Percentiles rank a stretch among this genome's conserved stretches.
These are phyloP conservation scores for Luvunga scandens DNA, from an alignment of 345 rosid genomes.

Conservation along the genomic window DNA sequence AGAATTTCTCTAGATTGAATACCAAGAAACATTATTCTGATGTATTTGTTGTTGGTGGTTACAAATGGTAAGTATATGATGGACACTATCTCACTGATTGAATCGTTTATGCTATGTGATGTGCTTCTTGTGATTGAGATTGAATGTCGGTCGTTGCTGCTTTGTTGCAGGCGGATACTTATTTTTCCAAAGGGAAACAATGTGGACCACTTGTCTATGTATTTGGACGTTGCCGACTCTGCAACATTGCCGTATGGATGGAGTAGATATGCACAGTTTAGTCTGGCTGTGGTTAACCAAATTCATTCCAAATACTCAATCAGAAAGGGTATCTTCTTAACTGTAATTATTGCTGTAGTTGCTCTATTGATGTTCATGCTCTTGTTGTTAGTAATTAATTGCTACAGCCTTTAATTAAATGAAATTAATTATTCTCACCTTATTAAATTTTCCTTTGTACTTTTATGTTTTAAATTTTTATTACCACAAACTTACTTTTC, in stretches of 20 bases:
- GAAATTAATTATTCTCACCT: not conserved
- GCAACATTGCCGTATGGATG: slow-evolving; percentile 75
- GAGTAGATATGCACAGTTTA: slow-evolving; percentile 93
- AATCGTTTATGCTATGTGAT: not conserved
- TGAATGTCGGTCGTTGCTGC: slow-evolving; percentile 3
- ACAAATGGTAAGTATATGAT: slow-evolving; percentile 60
- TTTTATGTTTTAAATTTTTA: not conserved
- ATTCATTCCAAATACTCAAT: slow-evolving; percentile 54
- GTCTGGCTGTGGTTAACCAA: slow-evolving; percentile 84
- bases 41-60: slow-evolving; percentile 65
- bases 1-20: slow-evolving; percentile 67
- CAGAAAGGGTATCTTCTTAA: slow-evolving; percentile 63
- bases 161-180: slow-evolving; percentile 65
- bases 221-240: slow-evolving; percentile 92
- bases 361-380: not conserved
- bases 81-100: not conserved
- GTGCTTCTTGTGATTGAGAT: slow-evolving; percentile 17
- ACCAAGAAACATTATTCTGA: slow-evolving; percentile 87
- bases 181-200: slow-evolving; percentile 95
- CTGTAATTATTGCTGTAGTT: not conserved
- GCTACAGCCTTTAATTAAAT: not conserved
- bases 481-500: not conserved
- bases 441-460: not conserved
- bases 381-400: not conserved
- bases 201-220: slow-evolving; percentile 95